Evolutionary conservation across 2,329 filamentous ascomycete genomes (phyloP), one percentile per base, ranked within the genome.

Genomic region (Sordariomycetes sp.): DNA sequence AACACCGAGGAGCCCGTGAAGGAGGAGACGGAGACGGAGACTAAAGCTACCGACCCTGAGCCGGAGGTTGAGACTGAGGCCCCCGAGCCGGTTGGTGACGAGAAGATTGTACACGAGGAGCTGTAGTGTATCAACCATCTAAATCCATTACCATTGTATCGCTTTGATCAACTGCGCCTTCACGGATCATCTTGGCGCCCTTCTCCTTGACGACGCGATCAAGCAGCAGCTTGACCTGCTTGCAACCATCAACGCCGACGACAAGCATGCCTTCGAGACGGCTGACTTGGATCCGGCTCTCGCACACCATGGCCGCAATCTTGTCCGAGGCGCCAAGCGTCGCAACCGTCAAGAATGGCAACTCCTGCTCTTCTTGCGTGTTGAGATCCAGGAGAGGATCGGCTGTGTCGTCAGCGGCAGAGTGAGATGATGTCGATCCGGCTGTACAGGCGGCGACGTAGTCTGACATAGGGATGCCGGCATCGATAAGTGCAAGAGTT

Each of bases 381-480:
- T 90, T 93, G 20, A 93, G 60, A 57, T 93, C 86, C 35, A 93
- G 66, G 37, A 93, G 57, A 3, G 86, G 86, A 48, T 93, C 86
- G 9, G 82, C 82, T 4, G 54, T 55, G 39, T 84, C 82, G 49
- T 83, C 79, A 36, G 74, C 75, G 2, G 68, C 66, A 1, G 73
- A 66, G 44, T 82, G 74, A 1, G 76, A 72, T 0, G 79, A 79
- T 0, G 82, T 86, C 11, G 81, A 84, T 4, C 88, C 92, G 0
- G 86, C 84, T 1, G 88, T 94, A 59, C 86, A 93, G 6, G 88
- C 86, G 16, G 80, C 79, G 3, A 96, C 74, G 53, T 95, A 93
- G 53, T 94, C 86, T 3, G 79, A 78, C 88, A 96, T 95, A 17
- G 92, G 92, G 15, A 98, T 82, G 34, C 92, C 92, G 1, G 92